Evolutionary conservation across 2,329 filamentous ascomycete species (phyloP).

Genomic region (Fusarium liriodendri): DNA sequence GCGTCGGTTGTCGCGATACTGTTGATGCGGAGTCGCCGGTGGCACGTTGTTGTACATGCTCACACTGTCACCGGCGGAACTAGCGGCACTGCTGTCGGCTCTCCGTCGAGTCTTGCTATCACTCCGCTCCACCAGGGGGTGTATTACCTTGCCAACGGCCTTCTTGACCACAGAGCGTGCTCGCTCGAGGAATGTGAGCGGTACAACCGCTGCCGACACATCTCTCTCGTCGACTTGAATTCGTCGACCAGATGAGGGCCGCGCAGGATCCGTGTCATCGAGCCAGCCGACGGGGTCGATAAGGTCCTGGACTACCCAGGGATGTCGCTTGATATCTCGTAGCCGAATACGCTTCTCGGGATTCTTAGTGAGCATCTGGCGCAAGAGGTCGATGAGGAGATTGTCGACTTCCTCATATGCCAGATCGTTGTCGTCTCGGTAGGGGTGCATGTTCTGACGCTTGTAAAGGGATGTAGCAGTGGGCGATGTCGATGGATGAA

Average conservation of each 20-base stretch:
- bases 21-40: slow-evolving; percentile 64
- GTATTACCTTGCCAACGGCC: slow-evolving; percentile 71
- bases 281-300: slow-evolving; percentile 83
- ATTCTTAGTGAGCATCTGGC: slow-evolving; percentile 86
- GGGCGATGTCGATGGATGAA: slow-evolving; percentile 69
- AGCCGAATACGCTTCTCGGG: slow-evolving; percentile 89
- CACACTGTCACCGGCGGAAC: slow-evolving; percentile 69
- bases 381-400: slow-evolving; percentile 81
- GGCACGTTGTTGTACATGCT: slow-evolving; percentile 57
- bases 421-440: slow-evolving; percentile 81
- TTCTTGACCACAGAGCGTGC: slow-evolving; percentile 83
- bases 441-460: slow-evolving; percentile 71
- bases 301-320: slow-evolving; percentile 87
- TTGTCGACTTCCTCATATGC: slow-evolving; percentile 89
- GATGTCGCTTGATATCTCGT: slow-evolving; percentile 91
- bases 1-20: slow-evolving; percentile 62
- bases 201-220: slow-evolving; percentile 89
- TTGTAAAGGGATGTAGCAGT: slow-evolving; percentile 66
- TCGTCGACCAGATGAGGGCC: slow-evolving; percentile 80
- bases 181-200: slow-evolving; percentile 86
- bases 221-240: slow-evolving; percentile 95
- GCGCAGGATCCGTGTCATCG: slow-evolving; percentile 90
- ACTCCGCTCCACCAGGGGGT: slow-evolving; percentile 67
- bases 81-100: slow-evolving; percentile 72
- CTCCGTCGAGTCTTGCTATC: slow-evolving; percentile 66